Percentiles rank a stretch among this genome's conserved stretches.
Conservation (phyloP, 306 rosid species). For the Chamaecrista fasciculata region DNA sequence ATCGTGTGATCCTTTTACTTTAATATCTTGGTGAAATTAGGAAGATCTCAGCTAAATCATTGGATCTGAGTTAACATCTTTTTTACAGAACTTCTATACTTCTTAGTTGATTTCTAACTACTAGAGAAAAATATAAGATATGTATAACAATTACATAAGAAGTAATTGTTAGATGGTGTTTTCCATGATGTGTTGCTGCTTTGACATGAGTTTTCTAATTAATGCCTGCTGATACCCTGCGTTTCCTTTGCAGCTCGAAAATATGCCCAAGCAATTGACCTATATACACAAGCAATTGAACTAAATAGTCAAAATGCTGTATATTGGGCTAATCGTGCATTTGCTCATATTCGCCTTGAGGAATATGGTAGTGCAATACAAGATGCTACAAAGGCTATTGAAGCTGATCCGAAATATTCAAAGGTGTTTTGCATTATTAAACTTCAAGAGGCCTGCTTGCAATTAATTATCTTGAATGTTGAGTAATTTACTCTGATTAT, state of each 20-base stretch:
- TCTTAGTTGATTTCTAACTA: background rate
- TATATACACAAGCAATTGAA: constrained; percentile 87
- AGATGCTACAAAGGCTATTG: constrained; percentile 90
- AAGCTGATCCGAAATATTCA: constrained; percentile 85
- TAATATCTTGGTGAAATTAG: constrained; percentile 3
- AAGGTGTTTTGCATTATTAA: constrained; percentile 53
- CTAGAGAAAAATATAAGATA: background rate
- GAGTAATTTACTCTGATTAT: constrained; percentile 21
- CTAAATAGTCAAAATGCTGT: constrained; percentile 73
- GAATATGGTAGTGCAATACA: constrained; percentile 95
- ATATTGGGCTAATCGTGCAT: constrained; percentile 90
- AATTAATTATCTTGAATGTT: constrained; percentile 13
- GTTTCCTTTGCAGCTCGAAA: constrained; percentile 72
- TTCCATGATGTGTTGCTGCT: background rate
- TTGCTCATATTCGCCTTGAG: constrained; percentile 92
- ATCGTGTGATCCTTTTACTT: constrained; percentile 17
- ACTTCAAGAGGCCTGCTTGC: constrained; percentile 11
- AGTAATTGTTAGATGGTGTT: constrained; percentile 4
- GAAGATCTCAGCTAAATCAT: constrained; percentile 5
- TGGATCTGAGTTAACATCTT: constrained; percentile 4
- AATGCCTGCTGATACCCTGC: constrained; percentile 33
- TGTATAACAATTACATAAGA: background rate
- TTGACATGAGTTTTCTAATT: background rate
- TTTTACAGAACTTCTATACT: background rate
- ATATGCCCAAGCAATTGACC: constrained; percentile 76